Conservation (phyloP, 257 asterid genomes). For the Oldenlandia corymbosa region DNA sequence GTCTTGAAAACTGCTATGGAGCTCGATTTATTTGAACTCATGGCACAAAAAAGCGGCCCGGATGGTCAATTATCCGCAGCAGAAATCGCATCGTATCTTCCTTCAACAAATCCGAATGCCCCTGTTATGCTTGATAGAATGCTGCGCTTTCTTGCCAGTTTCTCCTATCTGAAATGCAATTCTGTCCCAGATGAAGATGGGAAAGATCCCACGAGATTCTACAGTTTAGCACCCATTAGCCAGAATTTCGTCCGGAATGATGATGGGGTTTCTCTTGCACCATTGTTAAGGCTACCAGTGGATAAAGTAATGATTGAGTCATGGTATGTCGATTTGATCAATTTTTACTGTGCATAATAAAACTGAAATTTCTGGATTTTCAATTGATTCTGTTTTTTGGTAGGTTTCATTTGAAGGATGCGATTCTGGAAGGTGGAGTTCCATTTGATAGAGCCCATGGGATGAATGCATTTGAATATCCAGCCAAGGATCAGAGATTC, state of each 20-base stretch:
- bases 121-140: slow-evolving; percentile 21
- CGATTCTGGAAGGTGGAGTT: slow-evolving; percentile 38
- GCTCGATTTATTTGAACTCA: slow-evolving; percentile 19
- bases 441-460: slow-evolving; percentile 40
- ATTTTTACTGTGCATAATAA: no score
- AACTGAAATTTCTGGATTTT: neutral
- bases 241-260: slow-evolving; percentile 4
- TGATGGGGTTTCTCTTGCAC: slow-evolving; percentile 14
- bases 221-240: slow-evolving; percentile 14
- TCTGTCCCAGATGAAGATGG: slow-evolving; percentile 3
- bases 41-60: slow-evolving; percentile 18
- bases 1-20: slow-evolving; percentile 20
- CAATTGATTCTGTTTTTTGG: neutral
- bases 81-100: slow-evolving; percentile 17
- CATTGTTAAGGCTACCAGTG: neutral
- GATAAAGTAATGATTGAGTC: slow-evolving; percentile 27
- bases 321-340: slow-evolving; percentile 12
- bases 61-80: slow-evolving; percentile 13
- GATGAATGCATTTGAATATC: slow-evolving; percentile 33
- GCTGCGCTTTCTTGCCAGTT: slow-evolving; percentile 17
- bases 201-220: slow-evolving; percentile 2
- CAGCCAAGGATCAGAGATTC: slow-evolving; percentile 15
- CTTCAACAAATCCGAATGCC: slow-evolving; percentile 19
- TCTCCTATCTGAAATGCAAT: slow-evolving; percentile 5
- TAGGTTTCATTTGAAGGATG: slow-evolving; percentile 40